Evolutionary conservation across 371 early-diverging fungal species (phyloP).

Genomic region (Circinella umbellata): DNA sequence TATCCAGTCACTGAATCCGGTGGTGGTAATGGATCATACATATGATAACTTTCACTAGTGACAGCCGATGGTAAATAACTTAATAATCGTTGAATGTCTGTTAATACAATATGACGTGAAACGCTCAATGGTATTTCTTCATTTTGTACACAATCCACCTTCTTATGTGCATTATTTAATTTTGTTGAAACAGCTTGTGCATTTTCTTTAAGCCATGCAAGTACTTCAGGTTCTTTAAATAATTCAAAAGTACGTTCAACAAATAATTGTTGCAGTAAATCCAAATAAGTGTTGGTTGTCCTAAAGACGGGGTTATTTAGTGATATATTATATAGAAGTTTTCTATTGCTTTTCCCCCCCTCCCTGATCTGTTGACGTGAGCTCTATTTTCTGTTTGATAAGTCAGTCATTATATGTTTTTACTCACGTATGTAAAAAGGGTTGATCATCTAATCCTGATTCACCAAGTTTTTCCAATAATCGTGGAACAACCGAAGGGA

Average conservation of each 20-base stretch:
- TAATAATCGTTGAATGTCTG: conserved; percentile 63
- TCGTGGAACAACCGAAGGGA: conserved; percentile 37
- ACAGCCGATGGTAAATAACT: conserved; percentile 61
- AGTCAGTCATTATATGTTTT: no score
- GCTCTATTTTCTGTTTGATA: no score
- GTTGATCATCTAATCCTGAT: conserved; percentile 10
- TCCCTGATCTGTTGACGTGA: no score
- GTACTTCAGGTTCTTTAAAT: conserved; percentile 79
- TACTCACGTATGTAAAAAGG: conserved; percentile 12
- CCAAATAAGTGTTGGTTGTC: conserved; percentile 32
- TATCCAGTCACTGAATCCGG: conserved; percentile 46
- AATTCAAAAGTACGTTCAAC: conserved; percentile 64
- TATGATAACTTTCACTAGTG: conserved; percentile 59
- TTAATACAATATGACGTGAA: conserved; percentile 76
- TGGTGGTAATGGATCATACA: conserved; percentile 83
- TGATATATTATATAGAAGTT: no score
- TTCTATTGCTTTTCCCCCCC: no score
- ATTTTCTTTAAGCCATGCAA: conserved; percentile 56
- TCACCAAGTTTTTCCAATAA: conserved; percentile 45
- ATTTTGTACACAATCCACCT: conserved; percentile 22
- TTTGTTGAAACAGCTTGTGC: conserved; percentile 16
- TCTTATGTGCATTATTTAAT: conserved; percentile 22
- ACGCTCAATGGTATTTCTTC: conserved; percentile 60
- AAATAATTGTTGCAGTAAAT: conserved; percentile 59
- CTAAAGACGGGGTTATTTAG: conserved; percentile 10